Percentiles rank a stretch among this genome's conserved stretches.
Evolutionary conservation across 108 stramenopile species (phyloP).

Genomic region (Pseudonitzschia delicatissima): DNA sequence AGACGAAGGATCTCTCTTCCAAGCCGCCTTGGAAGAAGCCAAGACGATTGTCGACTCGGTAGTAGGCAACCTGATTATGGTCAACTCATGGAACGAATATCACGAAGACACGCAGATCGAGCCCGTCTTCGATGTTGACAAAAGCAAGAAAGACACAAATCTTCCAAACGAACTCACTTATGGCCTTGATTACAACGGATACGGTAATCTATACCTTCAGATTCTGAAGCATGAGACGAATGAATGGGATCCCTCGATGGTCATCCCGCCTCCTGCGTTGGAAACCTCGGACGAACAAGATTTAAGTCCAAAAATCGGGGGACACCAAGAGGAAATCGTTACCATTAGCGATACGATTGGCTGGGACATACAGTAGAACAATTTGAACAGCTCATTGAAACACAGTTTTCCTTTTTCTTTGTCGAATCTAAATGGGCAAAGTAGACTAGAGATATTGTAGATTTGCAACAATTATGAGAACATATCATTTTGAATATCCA

Average conservation of each 20-base stretch:
- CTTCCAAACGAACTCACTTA: neutral
- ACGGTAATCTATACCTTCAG: conserved; percentile 31
- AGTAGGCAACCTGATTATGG: conserved; percentile 33
- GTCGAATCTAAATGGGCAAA: too few species aligned
- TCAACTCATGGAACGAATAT: conserved; percentile 54
- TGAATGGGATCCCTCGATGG: neutral
- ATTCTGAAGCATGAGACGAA: conserved; percentile 23
- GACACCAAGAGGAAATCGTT: neutral
- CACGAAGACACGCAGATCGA: conserved; percentile 49
- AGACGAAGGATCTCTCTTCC: conserved; percentile 33
- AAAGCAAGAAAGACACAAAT: neutral
- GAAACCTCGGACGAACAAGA: neutral
- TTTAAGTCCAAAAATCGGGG: neutral
- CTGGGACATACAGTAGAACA: neutral
- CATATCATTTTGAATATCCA: too few species aligned
- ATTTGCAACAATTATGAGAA: too few species aligned
- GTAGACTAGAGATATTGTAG: too few species aligned
- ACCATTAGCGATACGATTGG: conserved; percentile 12
- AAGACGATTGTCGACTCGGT: conserved; percentile 20
- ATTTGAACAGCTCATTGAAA: neutral
- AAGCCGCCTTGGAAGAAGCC: conserved; percentile 19
- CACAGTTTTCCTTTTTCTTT: too few species aligned
- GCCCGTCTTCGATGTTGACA: conserved; percentile 14
- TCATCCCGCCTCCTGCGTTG: neutral
- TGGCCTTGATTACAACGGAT: conserved; percentile 27